Evolutionary conservation across 768 basidiomycete genomes (phyloP), one percentile per base, ranked within the genome.

Genomic region (Mycena maculata): DNA sequence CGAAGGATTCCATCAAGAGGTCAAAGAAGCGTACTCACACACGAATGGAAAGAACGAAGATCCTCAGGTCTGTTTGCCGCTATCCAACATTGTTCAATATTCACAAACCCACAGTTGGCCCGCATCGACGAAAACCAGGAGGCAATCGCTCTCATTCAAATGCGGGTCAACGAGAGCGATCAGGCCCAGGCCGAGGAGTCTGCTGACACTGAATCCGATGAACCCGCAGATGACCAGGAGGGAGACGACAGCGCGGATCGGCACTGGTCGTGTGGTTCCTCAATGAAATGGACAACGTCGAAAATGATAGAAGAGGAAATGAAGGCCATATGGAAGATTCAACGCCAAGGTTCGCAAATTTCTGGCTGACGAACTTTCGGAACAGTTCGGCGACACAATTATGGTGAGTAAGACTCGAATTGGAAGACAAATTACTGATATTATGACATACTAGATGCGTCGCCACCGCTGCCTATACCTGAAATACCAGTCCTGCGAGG

Each of bases 401-500:
- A 45, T 39, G 42, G 57, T 59, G 30, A 45, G 57, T 47, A 18
- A 23, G 12, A 28, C 10, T 50, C 28, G 31, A 8, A 25, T 31
- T 13, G 31, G 8, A 30, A 25, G 28, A 23, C 8, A 3, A 18
- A 53, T 39, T 25, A 10, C 12, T 38, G 53, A 25, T 45, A 27
- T 33, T 47, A n/a, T n/a, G n/a, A n/a, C n/a, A n/a, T n/a, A n/a
- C n/a, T 65, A 77, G 75, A 62, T 76, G n/a, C 56, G 63, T 44
- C 41, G 23, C 15, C 74, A 71, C 69, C 74, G 72, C 68, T 74
- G 73, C 62, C 38, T 73, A 25, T 58, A 60, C 38, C 55, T 76
- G 31, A 66, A 65, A 15, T 77, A 75, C 63, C 74, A 74, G 39
- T 77, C 74, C 0, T 27, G 71, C 3, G 73, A 75, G 60, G 68